Percentiles rank a stretch among this genome's conserved stretches.
Conservation (phyloP, 1,284 basidiomycete species). For the Leccinum griseonigrum region DNA sequence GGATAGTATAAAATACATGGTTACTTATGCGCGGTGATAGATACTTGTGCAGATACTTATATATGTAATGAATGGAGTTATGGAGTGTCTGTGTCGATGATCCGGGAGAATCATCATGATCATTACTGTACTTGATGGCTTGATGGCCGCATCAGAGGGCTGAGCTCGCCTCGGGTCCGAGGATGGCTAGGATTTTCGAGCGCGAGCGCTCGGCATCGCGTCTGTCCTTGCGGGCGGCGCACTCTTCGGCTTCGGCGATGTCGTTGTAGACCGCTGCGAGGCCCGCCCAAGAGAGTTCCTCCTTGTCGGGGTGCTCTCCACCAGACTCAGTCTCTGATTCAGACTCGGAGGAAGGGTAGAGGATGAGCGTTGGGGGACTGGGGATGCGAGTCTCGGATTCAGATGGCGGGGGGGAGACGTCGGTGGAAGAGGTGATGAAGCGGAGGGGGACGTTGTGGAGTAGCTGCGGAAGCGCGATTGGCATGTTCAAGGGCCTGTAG, state of each 20-base stretch:
- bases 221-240: conserved; percentile 10
- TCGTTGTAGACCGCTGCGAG: conserved; percentile 6
- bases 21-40: background rate
- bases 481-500: background rate
- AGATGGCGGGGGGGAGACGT: background rate
- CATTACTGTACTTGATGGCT: background rate
- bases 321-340: background rate
- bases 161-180: background rate
- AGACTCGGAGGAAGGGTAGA: background rate
- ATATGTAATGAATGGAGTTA: background rate
- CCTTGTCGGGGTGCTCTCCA: background rate
- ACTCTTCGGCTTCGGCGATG: conserved; percentile 7
- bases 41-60: background rate
- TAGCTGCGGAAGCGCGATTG: conserved; percentile 12
- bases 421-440: background rate
- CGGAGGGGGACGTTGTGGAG: background rate
- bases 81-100: background rate
- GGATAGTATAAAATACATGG: background rate
- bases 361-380: background rate
- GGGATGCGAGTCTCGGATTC: background rate
- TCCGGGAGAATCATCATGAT: background rate
- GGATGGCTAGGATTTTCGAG: conserved; percentile 6
- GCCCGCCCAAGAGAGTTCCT: background rate
- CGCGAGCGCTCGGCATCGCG: conserved; percentile 15
- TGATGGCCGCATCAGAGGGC: background rate